These are phyloP conservation scores for Pelargonium hybrid DNA, from an alignment of 441 rosid genomes.

Conservation along the genomic window DNA sequence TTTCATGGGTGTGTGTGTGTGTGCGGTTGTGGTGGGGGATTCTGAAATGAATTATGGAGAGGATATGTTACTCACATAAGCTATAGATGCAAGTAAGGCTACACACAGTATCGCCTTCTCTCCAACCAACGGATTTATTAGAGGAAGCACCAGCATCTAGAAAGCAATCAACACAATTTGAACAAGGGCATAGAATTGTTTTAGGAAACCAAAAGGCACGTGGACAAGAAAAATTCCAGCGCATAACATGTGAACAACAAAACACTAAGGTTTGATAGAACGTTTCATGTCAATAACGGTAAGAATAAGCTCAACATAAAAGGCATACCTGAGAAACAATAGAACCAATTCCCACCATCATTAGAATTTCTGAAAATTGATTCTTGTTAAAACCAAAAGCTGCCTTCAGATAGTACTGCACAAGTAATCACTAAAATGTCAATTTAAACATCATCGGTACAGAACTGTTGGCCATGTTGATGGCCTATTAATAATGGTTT, in stretches of 20 bases:
- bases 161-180: no score
- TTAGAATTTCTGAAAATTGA: conserved; percentile 42
- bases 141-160: conserved; percentile 45
- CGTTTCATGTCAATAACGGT: background rate
- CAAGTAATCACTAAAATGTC: background rate
- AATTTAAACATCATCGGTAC: background rate
- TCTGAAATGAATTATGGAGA: background rate
- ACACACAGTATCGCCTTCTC: conserved; percentile 40
- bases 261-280: background rate
- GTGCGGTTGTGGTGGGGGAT: background rate
- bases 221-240: no score
- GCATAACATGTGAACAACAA: no score
- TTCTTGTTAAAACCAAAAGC: conserved; percentile 44
- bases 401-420: conserved; percentile 52
- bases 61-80: conserved; percentile 36
- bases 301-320: background rate
- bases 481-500: background rate
- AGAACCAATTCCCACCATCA: conserved; percentile 42
- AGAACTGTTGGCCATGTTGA: background rate
- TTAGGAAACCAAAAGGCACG: no score
- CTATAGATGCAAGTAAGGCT: conserved; percentile 40
- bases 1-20: background rate
- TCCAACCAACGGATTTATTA: conserved; percentile 39
- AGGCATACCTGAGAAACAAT: conserved; percentile 42
- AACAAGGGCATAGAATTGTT: no score